Evolutionary conservation across 352 stramenopile genomes (phyloP).

Genomic region (Globisporangium spinosum): DNA sequence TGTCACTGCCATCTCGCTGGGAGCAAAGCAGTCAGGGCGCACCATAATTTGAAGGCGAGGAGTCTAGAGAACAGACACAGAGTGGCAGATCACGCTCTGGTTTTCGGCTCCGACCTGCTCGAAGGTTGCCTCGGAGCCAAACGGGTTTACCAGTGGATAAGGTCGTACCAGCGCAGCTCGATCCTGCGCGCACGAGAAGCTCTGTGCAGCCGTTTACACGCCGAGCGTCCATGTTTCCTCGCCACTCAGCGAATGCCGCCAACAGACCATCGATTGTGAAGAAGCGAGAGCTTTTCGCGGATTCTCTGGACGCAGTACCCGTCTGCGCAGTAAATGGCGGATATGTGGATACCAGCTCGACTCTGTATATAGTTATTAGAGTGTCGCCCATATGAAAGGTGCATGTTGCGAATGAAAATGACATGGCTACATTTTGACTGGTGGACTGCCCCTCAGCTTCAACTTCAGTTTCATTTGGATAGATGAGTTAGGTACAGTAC

Average conservation of each 20-base stretch:
- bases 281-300: constrained; percentile 7
- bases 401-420: too few species aligned
- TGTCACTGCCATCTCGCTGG: neutral
- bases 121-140: neutral
- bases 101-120: neutral
- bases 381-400: too few species aligned
- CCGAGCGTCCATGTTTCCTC: constrained; percentile 5
- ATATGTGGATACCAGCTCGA: too few species aligned
- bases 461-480: too few species aligned
- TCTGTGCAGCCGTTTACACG: neutral
- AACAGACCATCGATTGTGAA: constrained; percentile 2
- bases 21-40: neutral
- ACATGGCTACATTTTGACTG: neutral
- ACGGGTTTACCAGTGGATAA: neutral
- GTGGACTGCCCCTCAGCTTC: neutral
- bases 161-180: neutral
- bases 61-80: neutral
- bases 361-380: too few species aligned
- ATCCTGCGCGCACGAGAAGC: neutral
- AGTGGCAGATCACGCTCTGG: neutral
- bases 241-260: neutral
- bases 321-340: neutral
- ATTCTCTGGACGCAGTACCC: constrained; percentile 7
- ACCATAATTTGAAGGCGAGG: neutral
- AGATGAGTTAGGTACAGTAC: too few species aligned